Evolutionary conservation across 495 filamentous ascomycete species (phyloP), one percentile per base, ranked within the genome.

Genomic region (Chlorociboria aeruginascens): DNA sequence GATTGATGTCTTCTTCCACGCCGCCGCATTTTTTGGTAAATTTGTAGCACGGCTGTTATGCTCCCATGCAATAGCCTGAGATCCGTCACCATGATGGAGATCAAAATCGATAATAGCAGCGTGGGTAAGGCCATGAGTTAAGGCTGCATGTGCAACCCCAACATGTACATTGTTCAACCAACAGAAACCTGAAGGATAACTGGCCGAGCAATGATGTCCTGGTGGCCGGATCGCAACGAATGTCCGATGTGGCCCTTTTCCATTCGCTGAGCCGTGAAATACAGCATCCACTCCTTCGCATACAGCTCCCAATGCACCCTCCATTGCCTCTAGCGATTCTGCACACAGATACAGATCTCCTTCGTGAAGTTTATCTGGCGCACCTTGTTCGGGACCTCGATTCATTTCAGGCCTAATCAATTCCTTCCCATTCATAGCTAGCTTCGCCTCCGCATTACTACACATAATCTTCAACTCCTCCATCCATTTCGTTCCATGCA

Each of bases 111-210:
- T 78, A 52, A 98, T 98, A 6, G 88, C 92, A 0, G 88, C 90
- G 62, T 97, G 92, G 0, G 89, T 96, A 35, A 97, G 62, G 7
- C 85, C 89, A 58, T 95, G 80, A 41, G 72, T 76, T 48, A 85
- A 73, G 4, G 84, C 80, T 9, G 82, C 92, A 58, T 96, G 83
- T 55, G 90, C 85, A 49, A 97, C 94, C 0, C 92, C 93, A 31
- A 97, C 87, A 60, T 96, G 90, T 7, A 97, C 87, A 61, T 98
- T 98, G 63, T 98, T 98, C 46, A 98, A 63, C 92, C 92, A 98
- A 66, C 92, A 98, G 63, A 98, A 98, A 1, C 92, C 92, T 1
- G 88, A 95, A 0, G 92, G 92, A 48, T 81, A 77, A 34, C 78
- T 73, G 3, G 87, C 78, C 4, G 89, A 92, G 64, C 92, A 98